Evolutionary conservation across 768 basidiomycete species (phyloP), one percentile per base, ranked within the genome.

Genomic region (Mycena galericulata): DNA sequence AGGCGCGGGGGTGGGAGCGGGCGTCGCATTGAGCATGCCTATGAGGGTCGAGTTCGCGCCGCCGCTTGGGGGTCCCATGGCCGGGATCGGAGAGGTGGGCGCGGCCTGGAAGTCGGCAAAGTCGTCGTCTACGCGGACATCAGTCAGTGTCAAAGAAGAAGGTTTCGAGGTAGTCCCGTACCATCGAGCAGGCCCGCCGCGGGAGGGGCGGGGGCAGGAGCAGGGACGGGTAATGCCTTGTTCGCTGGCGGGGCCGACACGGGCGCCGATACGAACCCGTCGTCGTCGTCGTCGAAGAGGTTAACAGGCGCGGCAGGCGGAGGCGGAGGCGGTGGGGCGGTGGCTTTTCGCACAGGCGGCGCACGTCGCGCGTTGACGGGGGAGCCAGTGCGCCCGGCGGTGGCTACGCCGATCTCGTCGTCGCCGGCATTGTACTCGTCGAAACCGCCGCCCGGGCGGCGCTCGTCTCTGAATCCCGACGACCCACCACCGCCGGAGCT

Each of bases 351-450:
- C 40, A 75, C 66, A 34, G 84, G 76, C 1, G 24, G 26, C 41
- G 65, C 27, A 56, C 63, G 34, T 73, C 73, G 24, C 80, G 74
- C 49, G 84, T 46, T 54, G 6, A 82, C 82, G 67, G 78, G 83
- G 58, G 85, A 68, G 76, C 80, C 68, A 46, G 75, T 65, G 73
- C 78, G 43, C 76, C 79, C 72, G 46, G 80, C 76, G 49, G 77
- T 69, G 20, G 65, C 71, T 17, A 77, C 61, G 20, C 78, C 68
- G 36, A 82, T 75, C 69, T 97, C 96, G 67, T 98, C 97, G 65
- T 95, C 95, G 2, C 97, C 97, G 15, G 97, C 98, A 71, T 97
- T 94, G 78, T 99, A 99, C 77, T 98, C 97, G 74, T 99, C 97
- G 71, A 89, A 98, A 27, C 88, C 64, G 24, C 57, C 87, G 62